These are phyloP conservation scores for Boletus barrowsii DNA, from an alignment of 768 basidiomycete species.

Conservation along the genomic window DNA sequence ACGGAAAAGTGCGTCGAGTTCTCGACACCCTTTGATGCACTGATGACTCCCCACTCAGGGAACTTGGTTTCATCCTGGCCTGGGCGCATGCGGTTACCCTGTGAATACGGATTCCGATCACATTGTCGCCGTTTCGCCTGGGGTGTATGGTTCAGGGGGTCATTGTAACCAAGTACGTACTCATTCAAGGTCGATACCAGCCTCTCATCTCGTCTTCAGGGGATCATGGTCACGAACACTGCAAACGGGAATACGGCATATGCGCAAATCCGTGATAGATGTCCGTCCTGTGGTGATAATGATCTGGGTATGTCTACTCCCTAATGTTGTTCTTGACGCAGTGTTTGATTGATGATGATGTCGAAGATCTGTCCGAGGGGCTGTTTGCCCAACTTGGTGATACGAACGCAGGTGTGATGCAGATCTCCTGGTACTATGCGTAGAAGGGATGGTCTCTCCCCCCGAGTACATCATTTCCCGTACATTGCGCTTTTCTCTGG, in stretches of 20 bases:
- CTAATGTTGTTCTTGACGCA: no score
- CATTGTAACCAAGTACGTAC: slow-evolving; percentile 59
- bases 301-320: no score
- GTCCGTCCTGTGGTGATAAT: slow-evolving; percentile 42
- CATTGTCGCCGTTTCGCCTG: slow-evolving; percentile 56
- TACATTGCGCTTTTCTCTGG: no score
- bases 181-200: not conserved
- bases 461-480: slow-evolving; percentile 4
- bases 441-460: slow-evolving; percentile 36
- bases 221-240: slow-evolving; percentile 54
- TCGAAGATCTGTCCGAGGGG: no score
- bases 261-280: slow-evolving; percentile 54
- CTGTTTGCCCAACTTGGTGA: no score
- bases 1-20: slow-evolving; percentile 49
- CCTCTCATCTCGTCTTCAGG: slow-evolving; percentile 35
- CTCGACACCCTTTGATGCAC: not conserved
- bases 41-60: slow-evolving; percentile 38
- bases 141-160: slow-evolving; percentile 32
- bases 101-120: slow-evolving; percentile 42
- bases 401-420: no score
- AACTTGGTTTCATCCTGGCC: slow-evolving; percentile 56
- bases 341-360: no score
- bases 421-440: slow-evolving; percentile 60
- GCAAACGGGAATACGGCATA: slow-evolving; percentile 48
- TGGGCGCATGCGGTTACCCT: slow-evolving; percentile 60